Base-by-base conservation (phyloP, 2,329 filamentous ascomycete genomes). In the Blastomyces emzantsi region DNA sequence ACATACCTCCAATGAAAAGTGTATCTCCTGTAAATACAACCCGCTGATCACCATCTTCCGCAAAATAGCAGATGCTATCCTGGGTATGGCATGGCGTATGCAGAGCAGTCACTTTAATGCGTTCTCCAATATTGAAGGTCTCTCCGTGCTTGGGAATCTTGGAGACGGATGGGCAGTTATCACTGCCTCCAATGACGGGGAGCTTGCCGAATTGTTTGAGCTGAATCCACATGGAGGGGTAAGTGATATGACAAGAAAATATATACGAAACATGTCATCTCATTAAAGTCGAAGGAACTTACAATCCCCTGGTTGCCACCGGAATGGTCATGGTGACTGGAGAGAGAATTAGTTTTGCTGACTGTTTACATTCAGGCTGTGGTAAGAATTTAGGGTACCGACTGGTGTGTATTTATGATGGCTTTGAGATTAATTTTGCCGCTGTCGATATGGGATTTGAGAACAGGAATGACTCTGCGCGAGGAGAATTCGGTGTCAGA, bases 401-500 rank as follows among this genome's bases (percentile, higher is more conserved):
- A 96, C 92, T 97, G 93, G 73, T 99, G 94, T 1, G 94, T 99
- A 74, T 99, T 99, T 71, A 97, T 87, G 73, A 99, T 96, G 60
- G 87, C 90, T 30, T 84, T 92, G 66, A 99, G 79, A 70, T 95
- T 92, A 72, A 96, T 90, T 69, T 85, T 84, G 19, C 88, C 87
- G 28, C 81, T 78, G 51, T 86, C 78, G 6, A 90, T 87, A 65
- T 90, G 87, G 67, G 92, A 83, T 73, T 93, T 87, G 61, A 99
- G 77, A 11, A 83, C 80, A 15, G 86, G 85, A 3, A 83, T 74
- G 4, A 88, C 85, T 69, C 85, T 87, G 19, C 39, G 61, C 6
- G 13, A 36, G 3, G 25, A 28, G 19, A 6, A 15, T 45, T 49
- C 1, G 22, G 5, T 47, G 39, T 49, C 17, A 49, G 57, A 45